Percentiles rank a stretch among this genome's conserved stretches.
Evolutionary conservation across 1,139 yeast species (phyloP).

Genomic region (Pichia sp.): DNA sequence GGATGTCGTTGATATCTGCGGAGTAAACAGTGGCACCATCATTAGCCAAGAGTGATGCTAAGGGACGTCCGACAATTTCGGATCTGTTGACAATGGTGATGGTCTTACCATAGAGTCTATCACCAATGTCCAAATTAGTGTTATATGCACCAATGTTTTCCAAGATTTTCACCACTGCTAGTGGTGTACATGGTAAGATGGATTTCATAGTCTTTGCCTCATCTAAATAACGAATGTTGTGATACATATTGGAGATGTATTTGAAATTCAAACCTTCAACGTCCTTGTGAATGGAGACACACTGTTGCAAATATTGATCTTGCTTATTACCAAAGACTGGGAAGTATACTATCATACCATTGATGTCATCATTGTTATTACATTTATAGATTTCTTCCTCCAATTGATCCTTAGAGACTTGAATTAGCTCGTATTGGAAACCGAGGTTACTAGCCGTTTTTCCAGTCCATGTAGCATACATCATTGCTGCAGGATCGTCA

Average conservation of each 20-base stretch:
- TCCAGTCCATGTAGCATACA: slow-evolving; percentile 95
- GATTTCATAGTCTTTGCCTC: slow-evolving; percentile 59
- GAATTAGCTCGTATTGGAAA: slow-evolving; percentile 70
- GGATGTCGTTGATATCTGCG: slow-evolving; percentile 80
- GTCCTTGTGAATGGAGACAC: slow-evolving; percentile 79
- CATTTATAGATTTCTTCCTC: slow-evolving; percentile 82
- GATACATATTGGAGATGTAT: slow-evolving; percentile 91
- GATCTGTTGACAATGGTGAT: slow-evolving; percentile 86
- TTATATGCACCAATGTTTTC: slow-evolving; percentile 89
- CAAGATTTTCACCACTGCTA: slow-evolving; percentile 87
- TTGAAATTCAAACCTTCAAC: slow-evolving; percentile 92
- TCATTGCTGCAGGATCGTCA: slow-evolving; percentile 87
- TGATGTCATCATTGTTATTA: slow-evolving; percentile 65
- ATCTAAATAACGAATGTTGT: slow-evolving; percentile 80
- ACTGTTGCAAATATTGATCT: slow-evolving; percentile 92
- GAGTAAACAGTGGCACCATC: slow-evolving; percentile 97
- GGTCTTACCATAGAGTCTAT: slow-evolving; percentile 87
- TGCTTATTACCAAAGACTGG: slow-evolving; percentile 95
- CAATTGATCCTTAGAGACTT: slow-evolving; percentile 66
- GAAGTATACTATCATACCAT: slow-evolving; percentile 97
- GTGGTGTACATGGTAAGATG: slow-evolving; percentile 91
- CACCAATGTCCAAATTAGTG: slow-evolving; percentile 73
- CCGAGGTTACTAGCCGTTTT: slow-evolving; percentile 86
- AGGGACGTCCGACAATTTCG: slow-evolving; percentile 94
- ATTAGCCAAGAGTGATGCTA: slow-evolving; percentile 91